Conservation (phyloP, 352 stramenopile species). For the Phytophthora pisi region DNA sequence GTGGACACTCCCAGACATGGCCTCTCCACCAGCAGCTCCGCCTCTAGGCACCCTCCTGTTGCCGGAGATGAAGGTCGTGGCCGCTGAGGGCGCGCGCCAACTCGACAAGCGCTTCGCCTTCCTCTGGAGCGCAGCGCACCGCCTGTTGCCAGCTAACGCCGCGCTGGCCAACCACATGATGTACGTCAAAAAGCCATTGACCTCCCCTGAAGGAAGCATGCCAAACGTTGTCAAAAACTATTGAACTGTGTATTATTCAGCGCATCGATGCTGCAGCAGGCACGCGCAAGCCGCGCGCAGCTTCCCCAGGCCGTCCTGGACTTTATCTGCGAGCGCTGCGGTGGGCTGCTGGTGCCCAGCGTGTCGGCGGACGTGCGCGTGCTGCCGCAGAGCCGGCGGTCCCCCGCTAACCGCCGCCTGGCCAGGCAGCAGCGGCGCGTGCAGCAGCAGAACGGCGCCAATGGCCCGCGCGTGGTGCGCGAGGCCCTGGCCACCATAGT, state of each 20-base stretch:
- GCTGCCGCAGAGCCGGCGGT: slow-evolving; percentile 42
- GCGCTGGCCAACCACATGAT: slow-evolving; percentile 60
- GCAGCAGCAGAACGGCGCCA: slow-evolving; percentile 29
- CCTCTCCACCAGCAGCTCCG: background rate
- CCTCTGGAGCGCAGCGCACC: slow-evolving; percentile 67
- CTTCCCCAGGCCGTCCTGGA: slow-evolving; percentile 61
- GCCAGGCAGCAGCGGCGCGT: slow-evolving; percentile 37
- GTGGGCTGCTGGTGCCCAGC: slow-evolving; percentile 62
- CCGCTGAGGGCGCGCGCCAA: slow-evolving; percentile 47
- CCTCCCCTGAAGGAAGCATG: slow-evolving; percentile 5
- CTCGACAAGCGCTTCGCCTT: slow-evolving; percentile 74
- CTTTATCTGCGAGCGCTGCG: slow-evolving; percentile 72
- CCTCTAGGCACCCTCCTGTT: slow-evolving; percentile 34
- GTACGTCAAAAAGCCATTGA: slow-evolving; percentile 25
- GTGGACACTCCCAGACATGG: background rate
- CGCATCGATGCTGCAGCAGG: slow-evolving; percentile 58
- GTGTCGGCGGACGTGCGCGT: slow-evolving; percentile 63
- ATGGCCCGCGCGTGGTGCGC: slow-evolving; percentile 22
- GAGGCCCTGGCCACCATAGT: slow-evolving; percentile 46
- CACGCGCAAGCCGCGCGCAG: slow-evolving; percentile 35
- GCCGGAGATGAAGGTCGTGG: slow-evolving; percentile 48
- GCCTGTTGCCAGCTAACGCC: slow-evolving; percentile 42
- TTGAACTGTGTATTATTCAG: slow-evolving; percentile 28
- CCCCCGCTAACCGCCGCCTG: slow-evolving; percentile 60
- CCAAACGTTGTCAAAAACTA: background rate